These are phyloP conservation scores for Solanum lycopersicoides DNA, from an alignment of 257 asterid genomes.

Conservation along the genomic window DNA sequence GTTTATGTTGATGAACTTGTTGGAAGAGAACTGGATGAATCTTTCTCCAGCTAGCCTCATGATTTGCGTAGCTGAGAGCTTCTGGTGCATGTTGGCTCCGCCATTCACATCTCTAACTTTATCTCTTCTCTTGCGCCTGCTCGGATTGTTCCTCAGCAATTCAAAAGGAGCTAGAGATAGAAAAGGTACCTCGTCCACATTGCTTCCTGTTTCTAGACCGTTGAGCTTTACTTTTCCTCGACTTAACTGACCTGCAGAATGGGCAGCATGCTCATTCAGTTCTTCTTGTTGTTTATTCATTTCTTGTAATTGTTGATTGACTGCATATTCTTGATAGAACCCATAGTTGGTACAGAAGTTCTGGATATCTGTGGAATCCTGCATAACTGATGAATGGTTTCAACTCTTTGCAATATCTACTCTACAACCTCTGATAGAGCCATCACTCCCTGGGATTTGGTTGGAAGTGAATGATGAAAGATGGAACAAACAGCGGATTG, in stretches of 20 bases:
- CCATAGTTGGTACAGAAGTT: not conserved
- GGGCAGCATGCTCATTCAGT: not conserved
- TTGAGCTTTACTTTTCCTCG: not conserved
- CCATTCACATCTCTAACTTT: not conserved
- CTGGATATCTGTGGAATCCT: not conserved
- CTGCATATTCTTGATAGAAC: not conserved
- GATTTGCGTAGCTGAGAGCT: slow-evolving; percentile 1
- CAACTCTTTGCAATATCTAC: not conserved
- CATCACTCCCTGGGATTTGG: not conserved
- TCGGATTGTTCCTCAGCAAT: not conserved
- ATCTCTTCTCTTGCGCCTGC: not conserved
- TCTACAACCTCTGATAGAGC: not conserved
- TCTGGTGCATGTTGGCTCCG: not conserved
- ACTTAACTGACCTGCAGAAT: not conserved
- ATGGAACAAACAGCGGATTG: not conserved
- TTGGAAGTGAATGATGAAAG: not conserved
- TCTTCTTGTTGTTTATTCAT: not conserved
- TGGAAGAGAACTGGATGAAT: slow-evolving; percentile 5
- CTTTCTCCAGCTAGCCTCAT: slow-evolving; percentile 17
- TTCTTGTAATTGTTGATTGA: not conserved
- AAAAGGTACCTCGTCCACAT: not conserved
- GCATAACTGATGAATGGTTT: not conserved
- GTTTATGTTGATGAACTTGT: not conserved
- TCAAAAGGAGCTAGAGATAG: not conserved
- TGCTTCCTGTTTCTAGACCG: not conserved